phyloP scores from a whole-genome alignment of 139 green algal genomes.

The Chlamydomonas incerta region DNA sequence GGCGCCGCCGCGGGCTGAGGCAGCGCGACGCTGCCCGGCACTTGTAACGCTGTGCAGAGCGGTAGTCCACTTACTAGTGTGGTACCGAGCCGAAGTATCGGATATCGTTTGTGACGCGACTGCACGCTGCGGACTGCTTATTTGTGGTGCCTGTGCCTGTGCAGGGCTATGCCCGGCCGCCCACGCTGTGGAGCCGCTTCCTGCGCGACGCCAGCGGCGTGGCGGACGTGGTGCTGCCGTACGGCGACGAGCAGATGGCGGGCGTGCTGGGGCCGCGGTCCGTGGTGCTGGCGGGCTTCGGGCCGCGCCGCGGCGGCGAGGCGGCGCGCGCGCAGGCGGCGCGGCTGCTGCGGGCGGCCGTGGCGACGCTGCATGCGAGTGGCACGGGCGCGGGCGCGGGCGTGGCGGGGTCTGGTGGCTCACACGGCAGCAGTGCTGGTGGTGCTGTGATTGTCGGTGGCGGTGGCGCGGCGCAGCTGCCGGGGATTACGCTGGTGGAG shows the following conservation, averaged over 20 bases:
- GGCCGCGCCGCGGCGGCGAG: neutral
- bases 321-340: neutral
- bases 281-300: neutral
- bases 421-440: too few relatives aligned
- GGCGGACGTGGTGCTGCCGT: conserved; percentile 18
- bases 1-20: too few relatives aligned
- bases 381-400: too few relatives aligned
- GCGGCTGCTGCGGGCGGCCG: neutral
- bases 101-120: too few relatives aligned
- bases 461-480: neutral
- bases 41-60: too few relatives aligned
- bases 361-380: neutral
- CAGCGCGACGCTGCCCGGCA: too few relatives aligned
- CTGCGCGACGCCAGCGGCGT: conserved; percentile 18
- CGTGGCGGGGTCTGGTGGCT: too few relatives aligned
- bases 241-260: conserved; percentile 20
- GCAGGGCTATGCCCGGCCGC: neutral
- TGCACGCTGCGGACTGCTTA: too few relatives aligned
- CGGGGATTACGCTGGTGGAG: neutral
- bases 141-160: too few relatives aligned
- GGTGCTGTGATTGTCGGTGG: too few relatives aligned
- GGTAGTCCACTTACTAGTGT: too few relatives aligned
- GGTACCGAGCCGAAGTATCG: too few relatives aligned
- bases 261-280: neutral
- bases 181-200: conserved; percentile 29